Evolutionary conservation across 2,329 filamentous ascomycete species (phyloP).

Genomic region (Cadophora luteo-olivacea): DNA sequence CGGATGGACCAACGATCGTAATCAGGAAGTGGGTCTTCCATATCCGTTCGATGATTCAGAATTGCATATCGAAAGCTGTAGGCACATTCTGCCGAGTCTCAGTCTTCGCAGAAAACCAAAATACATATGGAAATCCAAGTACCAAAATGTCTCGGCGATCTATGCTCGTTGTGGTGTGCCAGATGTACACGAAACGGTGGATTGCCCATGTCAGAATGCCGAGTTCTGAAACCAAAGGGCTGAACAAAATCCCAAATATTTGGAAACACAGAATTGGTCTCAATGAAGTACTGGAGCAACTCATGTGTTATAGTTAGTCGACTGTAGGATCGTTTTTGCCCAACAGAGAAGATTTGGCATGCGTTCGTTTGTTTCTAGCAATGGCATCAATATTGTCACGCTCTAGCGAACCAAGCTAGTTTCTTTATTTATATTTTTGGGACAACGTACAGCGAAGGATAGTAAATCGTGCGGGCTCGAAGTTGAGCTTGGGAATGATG

Average conservation of each 20-base stretch:
- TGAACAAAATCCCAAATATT: slow-evolving; percentile 31
- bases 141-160: slow-evolving; percentile 27
- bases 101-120: slow-evolving; percentile 5
- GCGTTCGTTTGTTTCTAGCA: slow-evolving; percentile 15
- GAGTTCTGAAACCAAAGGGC: slow-evolving; percentile 31
- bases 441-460: too few species aligned
- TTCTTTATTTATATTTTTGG: too few species aligned
- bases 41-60: slow-evolving; percentile 19
- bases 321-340: slow-evolving; percentile 28
- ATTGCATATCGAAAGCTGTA: slow-evolving; percentile 31
- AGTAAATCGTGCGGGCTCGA: too few species aligned
- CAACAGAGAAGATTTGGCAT: slow-evolving; percentile 30
- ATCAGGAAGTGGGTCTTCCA: slow-evolving; percentile 17
- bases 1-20: slow-evolving; percentile 47
- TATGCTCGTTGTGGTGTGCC: neutral
- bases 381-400: neutral
- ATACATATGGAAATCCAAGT: neutral
- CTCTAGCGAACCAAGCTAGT: too few species aligned
- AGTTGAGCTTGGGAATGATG: too few species aligned
- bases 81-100: slow-evolving; percentile 27
- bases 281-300: slow-evolving; percentile 21
- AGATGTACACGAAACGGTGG: slow-evolving; percentile 27
- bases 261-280: slow-evolving; percentile 24
- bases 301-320: slow-evolving; percentile 26
- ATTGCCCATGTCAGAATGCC: slow-evolving; percentile 27